These are phyloP conservation scores for Lantana camara DNA, from an alignment of 257 asterid genomes.

Conservation along the genomic window DNA sequence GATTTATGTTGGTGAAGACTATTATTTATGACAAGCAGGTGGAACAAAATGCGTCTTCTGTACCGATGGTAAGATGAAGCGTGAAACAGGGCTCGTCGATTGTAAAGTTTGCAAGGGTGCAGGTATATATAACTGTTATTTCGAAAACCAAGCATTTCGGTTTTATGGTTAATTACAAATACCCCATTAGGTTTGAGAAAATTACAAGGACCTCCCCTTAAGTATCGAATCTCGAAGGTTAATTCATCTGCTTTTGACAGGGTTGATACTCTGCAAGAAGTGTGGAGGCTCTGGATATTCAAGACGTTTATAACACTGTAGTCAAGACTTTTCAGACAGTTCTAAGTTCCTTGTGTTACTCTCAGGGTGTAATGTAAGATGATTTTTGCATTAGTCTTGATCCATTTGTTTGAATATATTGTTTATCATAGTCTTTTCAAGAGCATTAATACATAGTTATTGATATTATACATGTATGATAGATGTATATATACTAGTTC, in stretches of 20 bases:
- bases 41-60: conserved; percentile 97
- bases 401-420: conserved; percentile 28
- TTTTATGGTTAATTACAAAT: not conserved
- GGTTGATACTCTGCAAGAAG: conserved; percentile 87
- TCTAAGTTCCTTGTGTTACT: conserved; percentile 11
- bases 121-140: conserved; percentile 38
- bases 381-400: conserved; percentile 23
- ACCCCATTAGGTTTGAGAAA: too few species aligned
- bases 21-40: conserved; percentile 47
- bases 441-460: not conserved
- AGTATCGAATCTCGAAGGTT: not conserved
- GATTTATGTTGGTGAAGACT: not conserved
- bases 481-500: too few species aligned
- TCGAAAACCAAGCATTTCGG: not conserved
- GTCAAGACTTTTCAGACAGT: conserved; percentile 14
- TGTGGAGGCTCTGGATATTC: conserved; percentile 97
- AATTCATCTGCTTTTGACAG: conserved; percentile 39
- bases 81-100: conserved; percentile 70
- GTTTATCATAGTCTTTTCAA: not conserved
- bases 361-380: conserved; percentile 22
- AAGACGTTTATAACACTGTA: conserved; percentile 53
- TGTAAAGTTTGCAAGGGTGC: conserved; percentile 98
- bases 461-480: not conserved
- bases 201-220: too few species aligned
- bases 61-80: conserved; percentile 86